Percentiles rank a stretch among this genome's conserved stretches.
phyloP scores from a whole-genome alignment of 1,284 basidiomycete species.

The Baeospora myosura region DNA sequence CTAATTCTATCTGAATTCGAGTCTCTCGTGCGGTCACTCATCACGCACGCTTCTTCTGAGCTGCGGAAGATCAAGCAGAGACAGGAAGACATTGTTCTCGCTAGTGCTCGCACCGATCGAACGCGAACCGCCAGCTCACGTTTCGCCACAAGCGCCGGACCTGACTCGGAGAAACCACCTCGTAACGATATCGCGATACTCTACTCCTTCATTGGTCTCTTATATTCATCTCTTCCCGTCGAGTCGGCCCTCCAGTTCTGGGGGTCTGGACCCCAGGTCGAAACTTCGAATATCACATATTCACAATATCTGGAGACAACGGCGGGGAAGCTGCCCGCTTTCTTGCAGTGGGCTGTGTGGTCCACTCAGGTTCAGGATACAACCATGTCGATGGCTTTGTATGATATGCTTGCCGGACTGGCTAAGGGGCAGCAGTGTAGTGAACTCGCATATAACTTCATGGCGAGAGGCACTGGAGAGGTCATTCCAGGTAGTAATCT shows the following conservation, averaged over 20 bases:
- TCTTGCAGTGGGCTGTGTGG: conserved; percentile 85
- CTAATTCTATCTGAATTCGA: conserved; percentile 66
- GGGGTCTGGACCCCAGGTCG: conserved; percentile 53
- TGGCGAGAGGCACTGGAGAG: conserved; percentile 61
- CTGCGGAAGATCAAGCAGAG: conserved; percentile 87
- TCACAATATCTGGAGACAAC: conserved; percentile 51
- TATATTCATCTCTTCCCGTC: conserved; percentile 68
- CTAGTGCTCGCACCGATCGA: conserved; percentile 53
- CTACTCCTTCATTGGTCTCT: conserved; percentile 74
- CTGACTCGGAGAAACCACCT: conserved; percentile 36
- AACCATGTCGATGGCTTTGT: conserved; percentile 72
- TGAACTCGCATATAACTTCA: conserved; percentile 79
- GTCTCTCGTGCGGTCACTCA: conserved; percentile 61
- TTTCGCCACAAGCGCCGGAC: conserved; percentile 33
- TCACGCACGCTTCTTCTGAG: conserved; percentile 78
- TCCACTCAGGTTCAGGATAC: conserved; percentile 69
- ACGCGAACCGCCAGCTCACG: conserved; percentile 37
- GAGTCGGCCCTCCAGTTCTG: conserved; percentile 82
- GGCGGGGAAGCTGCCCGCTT: conserved; percentile 65
- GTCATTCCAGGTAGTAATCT: conserved; percentile 49
- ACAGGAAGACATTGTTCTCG: conserved; percentile 79
- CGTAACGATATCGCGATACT: conserved; percentile 82
- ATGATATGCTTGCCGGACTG: conserved; percentile 84
- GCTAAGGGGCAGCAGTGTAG: conserved; percentile 80
- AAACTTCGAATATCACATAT: conserved; percentile 40